Conservation (phyloP, 345 rosid genomes). For the Mallotus nudiflorus region DNA sequence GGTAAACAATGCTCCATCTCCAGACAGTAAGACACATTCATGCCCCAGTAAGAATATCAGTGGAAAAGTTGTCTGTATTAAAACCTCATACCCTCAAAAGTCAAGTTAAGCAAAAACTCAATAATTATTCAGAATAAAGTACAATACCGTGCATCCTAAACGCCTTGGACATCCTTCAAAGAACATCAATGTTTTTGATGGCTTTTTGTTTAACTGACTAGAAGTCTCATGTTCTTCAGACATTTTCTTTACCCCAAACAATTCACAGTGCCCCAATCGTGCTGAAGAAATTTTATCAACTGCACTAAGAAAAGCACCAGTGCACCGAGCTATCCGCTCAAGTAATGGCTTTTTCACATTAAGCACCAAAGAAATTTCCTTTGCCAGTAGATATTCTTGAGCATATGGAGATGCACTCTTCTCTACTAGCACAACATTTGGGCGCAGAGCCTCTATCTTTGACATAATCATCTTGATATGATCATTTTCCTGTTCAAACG, state of each 20-base stretch:
- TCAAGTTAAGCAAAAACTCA: not conserved
- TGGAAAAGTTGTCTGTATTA: not conserved
- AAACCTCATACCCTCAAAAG: not conserved
- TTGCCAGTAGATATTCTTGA: constrained; percentile 75
- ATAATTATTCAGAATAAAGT: not conserved
- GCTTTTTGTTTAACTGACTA: constrained; percentile 64
- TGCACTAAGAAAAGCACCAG: constrained; percentile 75
- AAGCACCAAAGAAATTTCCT: constrained; percentile 88
- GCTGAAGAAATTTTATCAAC: constrained; percentile 57
- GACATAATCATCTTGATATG: constrained; percentile 78
- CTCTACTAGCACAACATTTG: constrained; percentile 91
- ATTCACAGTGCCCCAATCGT: constrained; percentile 81
- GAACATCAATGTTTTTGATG: constrained; percentile 92
- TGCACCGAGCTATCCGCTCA: constrained; percentile 90
- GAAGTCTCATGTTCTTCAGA: constrained; percentile 71
- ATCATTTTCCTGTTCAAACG: constrained; percentile 69
- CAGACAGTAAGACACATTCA: not conserved
- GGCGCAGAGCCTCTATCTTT: constrained; percentile 86
- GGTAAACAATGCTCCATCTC: not conserved
- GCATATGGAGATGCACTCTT: constrained; percentile 89
- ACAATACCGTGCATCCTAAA: constrained; percentile 92
- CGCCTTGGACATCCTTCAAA: constrained; percentile 99
- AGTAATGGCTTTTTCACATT: constrained; percentile 82
- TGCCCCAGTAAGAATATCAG: not conserved
- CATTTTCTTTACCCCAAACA: constrained; percentile 71